phyloP scores from a whole-genome alignment of 306 rosid genomes.

The Rosa multiflora region DNA sequence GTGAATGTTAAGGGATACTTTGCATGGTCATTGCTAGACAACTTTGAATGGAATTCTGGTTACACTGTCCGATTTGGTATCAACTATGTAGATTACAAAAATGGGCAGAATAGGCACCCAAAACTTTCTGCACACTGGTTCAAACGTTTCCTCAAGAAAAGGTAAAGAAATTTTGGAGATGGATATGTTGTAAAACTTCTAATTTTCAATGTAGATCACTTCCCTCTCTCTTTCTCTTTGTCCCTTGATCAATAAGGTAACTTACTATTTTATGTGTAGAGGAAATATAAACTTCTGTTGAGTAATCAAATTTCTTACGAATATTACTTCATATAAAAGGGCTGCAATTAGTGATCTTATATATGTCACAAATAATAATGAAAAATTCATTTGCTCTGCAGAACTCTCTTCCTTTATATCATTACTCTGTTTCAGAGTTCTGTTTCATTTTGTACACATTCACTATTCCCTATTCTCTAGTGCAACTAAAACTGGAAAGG shows the following conservation, averaged over 20 bases:
- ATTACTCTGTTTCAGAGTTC: background rate
- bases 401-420: too few species aligned
- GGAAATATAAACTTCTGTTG: background rate
- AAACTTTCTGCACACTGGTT: slow-evolving; percentile 72
- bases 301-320: background rate
- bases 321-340: too few species aligned
- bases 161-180: background rate
- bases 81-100: slow-evolving; percentile 55
- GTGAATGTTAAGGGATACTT: slow-evolving; percentile 68
- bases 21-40: slow-evolving; percentile 71
- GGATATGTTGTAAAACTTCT: background rate
- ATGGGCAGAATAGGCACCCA: slow-evolving; percentile 44
- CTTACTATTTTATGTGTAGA: background rate
- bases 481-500: too few species aligned
- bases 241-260: background rate
- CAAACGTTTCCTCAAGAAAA: slow-evolving; percentile 41
- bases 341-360: background rate
- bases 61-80: slow-evolving; percentile 60
- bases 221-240: background rate
- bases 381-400: background rate
- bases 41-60: slow-evolving; percentile 57
- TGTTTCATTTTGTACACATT: background rate
- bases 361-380: background rate
- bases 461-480: background rate
- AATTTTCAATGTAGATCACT: background rate